Conservation (phyloP, 73 alveolate species). For the Paramecium caudatum region DNA sequence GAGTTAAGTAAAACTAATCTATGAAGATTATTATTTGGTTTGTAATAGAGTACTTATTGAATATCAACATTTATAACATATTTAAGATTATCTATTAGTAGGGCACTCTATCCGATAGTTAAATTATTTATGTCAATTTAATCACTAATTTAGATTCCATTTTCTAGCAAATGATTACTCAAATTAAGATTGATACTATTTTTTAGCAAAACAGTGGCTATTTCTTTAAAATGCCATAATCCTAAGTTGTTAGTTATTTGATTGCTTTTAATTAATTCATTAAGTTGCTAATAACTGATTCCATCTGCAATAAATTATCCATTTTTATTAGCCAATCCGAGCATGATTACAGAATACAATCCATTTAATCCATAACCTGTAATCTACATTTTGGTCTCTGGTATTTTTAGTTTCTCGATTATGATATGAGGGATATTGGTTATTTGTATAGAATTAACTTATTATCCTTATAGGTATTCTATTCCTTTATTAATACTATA, state of each 20-base stretch:
- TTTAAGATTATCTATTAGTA: slow-evolving; percentile 23
- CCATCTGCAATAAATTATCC: slow-evolving; percentile 51
- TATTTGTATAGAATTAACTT: neutral
- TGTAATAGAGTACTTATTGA: slow-evolving; percentile 43
- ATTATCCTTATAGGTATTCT: neutral
- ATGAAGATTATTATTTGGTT: slow-evolving; percentile 11
- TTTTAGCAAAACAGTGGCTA: neutral
- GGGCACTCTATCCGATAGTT: slow-evolving; percentile 27
- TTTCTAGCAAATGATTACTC: slow-evolving; percentile 21
- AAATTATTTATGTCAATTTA: neutral
- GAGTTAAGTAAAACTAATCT: slow-evolving; percentile 18
- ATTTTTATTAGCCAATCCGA: neutral
- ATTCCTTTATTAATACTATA: neutral
- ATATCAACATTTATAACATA: slow-evolving; percentile 50
- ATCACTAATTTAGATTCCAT: slow-evolving; percentile 17
- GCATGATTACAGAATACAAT: neutral
- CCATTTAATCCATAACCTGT: slow-evolving; percentile 25
- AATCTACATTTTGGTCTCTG: neutral
- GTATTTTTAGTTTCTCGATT: slow-evolving; percentile 4
- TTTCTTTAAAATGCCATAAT: slow-evolving; percentile 21
- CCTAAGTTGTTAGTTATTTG: neutral
- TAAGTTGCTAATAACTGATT: neutral
- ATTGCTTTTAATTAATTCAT: slow-evolving; percentile 8
- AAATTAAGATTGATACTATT: slow-evolving; percentile 41
- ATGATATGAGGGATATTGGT: neutral